Evolutionary conservation across 2,329 filamentous ascomycete species (phyloP).

Genomic region (Fusarium sp.): DNA sequence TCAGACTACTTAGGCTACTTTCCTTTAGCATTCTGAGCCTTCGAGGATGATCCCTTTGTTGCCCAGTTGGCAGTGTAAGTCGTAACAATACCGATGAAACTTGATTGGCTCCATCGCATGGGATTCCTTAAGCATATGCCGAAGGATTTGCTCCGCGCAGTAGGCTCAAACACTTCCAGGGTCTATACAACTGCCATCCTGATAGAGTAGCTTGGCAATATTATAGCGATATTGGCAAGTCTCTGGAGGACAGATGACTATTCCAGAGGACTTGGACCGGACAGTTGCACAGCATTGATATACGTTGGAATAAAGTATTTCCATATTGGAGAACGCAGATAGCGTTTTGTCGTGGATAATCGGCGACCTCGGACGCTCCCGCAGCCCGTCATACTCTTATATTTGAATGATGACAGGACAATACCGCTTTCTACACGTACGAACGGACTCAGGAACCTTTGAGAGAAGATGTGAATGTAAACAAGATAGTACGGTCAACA

Average conservation of each 20-base stretch:
- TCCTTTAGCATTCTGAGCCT: background rate
- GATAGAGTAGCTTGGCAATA: background rate
- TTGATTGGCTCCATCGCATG: background rate
- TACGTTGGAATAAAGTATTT: background rate
- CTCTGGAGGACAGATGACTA: background rate
- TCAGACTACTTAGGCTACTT: background rate
- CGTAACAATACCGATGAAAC: background rate
- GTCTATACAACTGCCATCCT: background rate
- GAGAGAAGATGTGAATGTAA: background rate
- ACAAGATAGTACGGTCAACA: too few relatives aligned
- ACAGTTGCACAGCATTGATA: background rate
- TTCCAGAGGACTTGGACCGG: fast-evolving
- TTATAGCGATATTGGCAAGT: background rate
- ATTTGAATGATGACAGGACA: background rate
- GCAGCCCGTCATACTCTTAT: slow-evolving; percentile 52
- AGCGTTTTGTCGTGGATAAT: slow-evolving; percentile 23
- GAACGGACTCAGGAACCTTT: too few relatives aligned
- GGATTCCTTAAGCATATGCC: background rate
- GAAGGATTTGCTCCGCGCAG: background rate
- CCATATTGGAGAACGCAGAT: slow-evolving; percentile 11
- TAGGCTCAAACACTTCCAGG: background rate
- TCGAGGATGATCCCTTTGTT: background rate
- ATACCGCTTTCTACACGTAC: background rate
- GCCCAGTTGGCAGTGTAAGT: background rate
- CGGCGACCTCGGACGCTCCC: slow-evolving; percentile 71